Evolutionary conservation across 345 rosid species (phyloP).

Genomic region (Hibiscus mutabilis): DNA sequence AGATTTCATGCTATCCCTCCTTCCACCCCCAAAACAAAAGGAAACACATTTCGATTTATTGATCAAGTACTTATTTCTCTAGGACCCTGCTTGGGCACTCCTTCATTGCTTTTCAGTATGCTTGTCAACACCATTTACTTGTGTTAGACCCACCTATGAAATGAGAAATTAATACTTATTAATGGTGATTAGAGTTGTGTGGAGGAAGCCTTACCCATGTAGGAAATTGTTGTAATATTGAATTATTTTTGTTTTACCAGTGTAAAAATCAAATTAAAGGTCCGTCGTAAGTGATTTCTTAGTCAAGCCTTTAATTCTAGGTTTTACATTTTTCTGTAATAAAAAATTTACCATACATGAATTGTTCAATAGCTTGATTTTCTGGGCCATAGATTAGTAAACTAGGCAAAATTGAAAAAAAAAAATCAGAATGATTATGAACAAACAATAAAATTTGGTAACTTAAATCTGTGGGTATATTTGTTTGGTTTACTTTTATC

Average conservation of each 20-base stretch:
- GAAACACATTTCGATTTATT: slow-evolving; percentile 3
- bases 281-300: background rate
- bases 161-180: background rate
- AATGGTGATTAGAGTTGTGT: background rate
- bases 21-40: background rate
- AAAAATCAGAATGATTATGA: too few species aligned
- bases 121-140: background rate
- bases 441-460: too few species aligned
- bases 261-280: background rate
- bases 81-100: background rate
- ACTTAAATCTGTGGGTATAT: background rate
- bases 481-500: background rate
- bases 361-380: too few species aligned
- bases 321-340: background rate
- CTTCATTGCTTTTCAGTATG: background rate
- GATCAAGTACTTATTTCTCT: background rate
- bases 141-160: background rate
- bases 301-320: background rate
- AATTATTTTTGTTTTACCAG: background rate
- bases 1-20: background rate
- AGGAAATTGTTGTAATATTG: background rate
- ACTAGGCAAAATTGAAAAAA: too few species aligned
- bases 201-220: background rate
- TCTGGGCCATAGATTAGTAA: too few species aligned
- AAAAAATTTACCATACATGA: background rate